These are phyloP conservation scores for Lepiota venenata DNA, from an alignment of 768 basidiomycete species.

Conservation along the genomic window DNA sequence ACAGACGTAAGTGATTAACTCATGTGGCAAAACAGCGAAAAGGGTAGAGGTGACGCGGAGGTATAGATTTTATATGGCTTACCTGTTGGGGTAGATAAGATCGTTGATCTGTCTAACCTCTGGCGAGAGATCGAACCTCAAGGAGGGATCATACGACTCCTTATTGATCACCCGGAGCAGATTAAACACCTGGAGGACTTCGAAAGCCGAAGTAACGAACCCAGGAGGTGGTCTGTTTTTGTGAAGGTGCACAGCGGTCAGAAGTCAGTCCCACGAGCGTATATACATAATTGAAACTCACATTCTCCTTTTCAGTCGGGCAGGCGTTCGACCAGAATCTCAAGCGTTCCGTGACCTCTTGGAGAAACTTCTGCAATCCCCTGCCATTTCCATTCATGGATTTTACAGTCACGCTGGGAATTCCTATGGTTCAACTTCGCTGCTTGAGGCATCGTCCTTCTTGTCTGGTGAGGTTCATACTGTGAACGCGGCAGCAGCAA, in stretches of 20 bases:
- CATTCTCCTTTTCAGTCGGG: slow-evolving; percentile 48
- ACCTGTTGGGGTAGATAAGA: slow-evolving; percentile 66
- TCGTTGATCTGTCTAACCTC: slow-evolving; percentile 63
- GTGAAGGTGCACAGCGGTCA: slow-evolving; percentile 79
- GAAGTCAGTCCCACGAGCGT: slow-evolving; percentile 44
- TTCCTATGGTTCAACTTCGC: slow-evolving; percentile 72
- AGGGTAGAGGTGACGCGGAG: not conserved
- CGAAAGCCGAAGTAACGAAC: slow-evolving; percentile 36
- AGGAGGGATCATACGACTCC: slow-evolving; percentile 61
- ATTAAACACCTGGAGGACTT: slow-evolving; percentile 60
- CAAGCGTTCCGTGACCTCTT: slow-evolving; percentile 55
- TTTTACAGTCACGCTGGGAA: slow-evolving; percentile 83
- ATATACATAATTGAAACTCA: slow-evolving; percentile 12
- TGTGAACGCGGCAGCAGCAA: slow-evolving; percentile 62
- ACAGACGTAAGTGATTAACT: slow-evolving; percentile 59
- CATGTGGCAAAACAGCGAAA: not conserved
- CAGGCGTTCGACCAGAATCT: slow-evolving; percentile 58
- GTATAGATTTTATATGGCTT: slow-evolving; percentile 79
- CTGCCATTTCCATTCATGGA: slow-evolving; percentile 63
- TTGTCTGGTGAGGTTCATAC: slow-evolving; percentile 67
- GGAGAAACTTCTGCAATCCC: slow-evolving; percentile 46
- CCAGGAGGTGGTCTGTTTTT: slow-evolving; percentile 68
- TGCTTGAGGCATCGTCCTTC: slow-evolving; percentile 60
- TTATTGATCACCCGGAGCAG: slow-evolving; percentile 78
- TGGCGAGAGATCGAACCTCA: slow-evolving; percentile 49